These are phyloP conservation scores for Cornus kousa DNA, from an alignment of 148 eudicot species.

Conservation along the genomic window DNA sequence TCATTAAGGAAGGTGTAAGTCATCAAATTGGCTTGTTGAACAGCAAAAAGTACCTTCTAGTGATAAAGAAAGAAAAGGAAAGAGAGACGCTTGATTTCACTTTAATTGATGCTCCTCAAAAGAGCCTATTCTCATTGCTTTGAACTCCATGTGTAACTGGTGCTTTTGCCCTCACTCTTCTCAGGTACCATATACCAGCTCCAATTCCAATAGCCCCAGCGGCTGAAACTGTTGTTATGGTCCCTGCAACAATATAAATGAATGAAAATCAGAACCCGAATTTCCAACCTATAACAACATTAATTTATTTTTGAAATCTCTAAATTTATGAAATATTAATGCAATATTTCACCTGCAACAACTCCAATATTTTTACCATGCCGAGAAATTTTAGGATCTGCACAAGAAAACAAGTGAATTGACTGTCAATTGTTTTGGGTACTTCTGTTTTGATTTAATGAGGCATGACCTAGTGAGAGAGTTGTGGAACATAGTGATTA, in stretches of 20 bases:
- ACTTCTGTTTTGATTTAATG: too few species aligned
- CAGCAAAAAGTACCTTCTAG: not conserved
- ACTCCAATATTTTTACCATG: slow-evolving; percentile 34
- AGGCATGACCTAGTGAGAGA: too few species aligned
- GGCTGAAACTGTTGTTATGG: slow-evolving; percentile 62
- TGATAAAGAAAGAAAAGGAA: not conserved
- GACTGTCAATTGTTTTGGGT: not conserved
- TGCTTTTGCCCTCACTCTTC: slow-evolving; percentile 72
- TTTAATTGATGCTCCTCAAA: slow-evolving; percentile 27
- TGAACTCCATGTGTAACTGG: slow-evolving; percentile 92
- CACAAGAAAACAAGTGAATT: slow-evolving; percentile 9
- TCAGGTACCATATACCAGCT: slow-evolving; percentile 81
- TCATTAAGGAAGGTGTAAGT: not conserved
- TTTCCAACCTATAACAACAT: not conserved
- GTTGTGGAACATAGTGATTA: too few species aligned
- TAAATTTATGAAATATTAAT: not conserved
- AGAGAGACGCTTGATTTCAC: not conserved
- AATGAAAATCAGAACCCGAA: not conserved
- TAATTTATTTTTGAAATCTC: too few species aligned
- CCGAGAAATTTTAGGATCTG: slow-evolving; percentile 35
- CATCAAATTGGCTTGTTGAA: not conserved
- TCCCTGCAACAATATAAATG: slow-evolving; percentile 39
- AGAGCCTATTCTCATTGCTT: slow-evolving; percentile 79
- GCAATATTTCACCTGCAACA: slow-evolving; percentile 35
- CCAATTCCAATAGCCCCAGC: slow-evolving; percentile 86